Evolutionary conservation across 202 grass and related monocot species (phyloP).

Genomic region (Cymbopogon flexuosus): DNA sequence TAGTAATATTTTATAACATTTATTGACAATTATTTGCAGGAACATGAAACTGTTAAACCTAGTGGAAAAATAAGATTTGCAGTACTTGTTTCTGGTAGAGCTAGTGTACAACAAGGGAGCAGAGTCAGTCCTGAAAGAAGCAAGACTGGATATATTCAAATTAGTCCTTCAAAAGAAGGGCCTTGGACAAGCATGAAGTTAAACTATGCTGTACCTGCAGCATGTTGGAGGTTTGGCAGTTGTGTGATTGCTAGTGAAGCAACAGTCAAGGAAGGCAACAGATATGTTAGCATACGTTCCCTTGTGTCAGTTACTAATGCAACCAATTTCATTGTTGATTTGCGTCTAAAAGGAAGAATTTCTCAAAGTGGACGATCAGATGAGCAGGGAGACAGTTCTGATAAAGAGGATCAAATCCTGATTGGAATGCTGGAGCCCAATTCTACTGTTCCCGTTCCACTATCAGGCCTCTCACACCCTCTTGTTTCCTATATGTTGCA

Average conservation of each 20-base stretch:
- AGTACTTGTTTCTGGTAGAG: constrained; percentile 62
- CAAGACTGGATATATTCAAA: constrained; percentile 76
- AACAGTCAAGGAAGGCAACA: constrained; percentile 71
- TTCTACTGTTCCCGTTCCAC: constrained; percentile 64
- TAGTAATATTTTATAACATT: constrained; percentile 26
- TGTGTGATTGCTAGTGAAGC: constrained; percentile 92
- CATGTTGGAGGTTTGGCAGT: constrained; percentile 89
- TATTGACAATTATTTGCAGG: constrained; percentile 45
- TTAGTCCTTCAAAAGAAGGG: constrained; percentile 88
- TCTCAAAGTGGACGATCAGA: constrained; percentile 38
- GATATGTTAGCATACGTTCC: constrained; percentile 82
- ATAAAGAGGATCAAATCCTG: constrained; percentile 53
- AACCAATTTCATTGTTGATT: constrained; percentile 60
- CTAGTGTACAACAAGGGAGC: constrained; percentile 39
- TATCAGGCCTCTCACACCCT: constrained; percentile 64
- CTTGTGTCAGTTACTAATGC: constrained; percentile 83
- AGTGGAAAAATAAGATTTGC: constrained; percentile 83
- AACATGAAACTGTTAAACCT: constrained; percentile 43
- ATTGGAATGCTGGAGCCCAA: constrained; percentile 67
- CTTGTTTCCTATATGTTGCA: constrained; percentile 52
- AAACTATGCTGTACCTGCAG: constrained; percentile 82
- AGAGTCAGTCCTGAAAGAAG: constrained; percentile 33
- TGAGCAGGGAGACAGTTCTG: constrained; percentile 48
- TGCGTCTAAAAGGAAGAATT: constrained; percentile 59
- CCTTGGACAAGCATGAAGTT: constrained; percentile 93